A percentile compares a stretch with the other conserved stretches of the same genome.
These are phyloP conservation scores for Botrytis aclada DNA, from an alignment of 2,329 filamentous ascomycete species.

Conservation along the genomic window DNA sequence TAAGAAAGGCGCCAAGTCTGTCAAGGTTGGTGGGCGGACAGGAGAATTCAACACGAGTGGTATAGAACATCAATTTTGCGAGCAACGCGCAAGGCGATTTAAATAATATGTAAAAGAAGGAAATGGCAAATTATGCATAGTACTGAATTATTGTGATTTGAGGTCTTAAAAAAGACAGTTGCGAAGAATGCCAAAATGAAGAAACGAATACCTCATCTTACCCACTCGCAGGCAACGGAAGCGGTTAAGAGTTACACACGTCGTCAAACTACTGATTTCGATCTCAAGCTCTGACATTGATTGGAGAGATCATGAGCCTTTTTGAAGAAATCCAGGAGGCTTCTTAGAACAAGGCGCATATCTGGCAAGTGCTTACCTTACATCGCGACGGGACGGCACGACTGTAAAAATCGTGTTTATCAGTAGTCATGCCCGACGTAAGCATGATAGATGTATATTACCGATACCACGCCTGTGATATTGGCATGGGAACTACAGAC, in stretches of 20 bases:
- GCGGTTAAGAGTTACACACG: not conserved
- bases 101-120: not conserved
- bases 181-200: too few relatives aligned
- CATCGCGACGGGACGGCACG: not conserved
- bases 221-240: not conserved
- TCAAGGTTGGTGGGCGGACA: not conserved
- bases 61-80: not conserved
- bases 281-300: not conserved
- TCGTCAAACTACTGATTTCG: not conserved
- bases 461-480: not conserved
- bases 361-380: not conserved
- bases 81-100: not conserved
- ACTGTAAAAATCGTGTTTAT: not conserved
- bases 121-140: not conserved
- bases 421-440: not conserved
- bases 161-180: not conserved
- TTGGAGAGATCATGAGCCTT: not conserved
- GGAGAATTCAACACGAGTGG: not conserved
- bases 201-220: not conserved
- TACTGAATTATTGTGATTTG: not conserved
- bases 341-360: not conserved
- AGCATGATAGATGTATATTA: not conserved
- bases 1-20: not conserved
- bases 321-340: not conserved
- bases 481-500: not conserved